Evolutionary conservation across 2,329 filamentous ascomycete species (phyloP), one percentile per base, ranked within the genome.

Genomic region (Rhinocladiella mackenziei): DNA sequence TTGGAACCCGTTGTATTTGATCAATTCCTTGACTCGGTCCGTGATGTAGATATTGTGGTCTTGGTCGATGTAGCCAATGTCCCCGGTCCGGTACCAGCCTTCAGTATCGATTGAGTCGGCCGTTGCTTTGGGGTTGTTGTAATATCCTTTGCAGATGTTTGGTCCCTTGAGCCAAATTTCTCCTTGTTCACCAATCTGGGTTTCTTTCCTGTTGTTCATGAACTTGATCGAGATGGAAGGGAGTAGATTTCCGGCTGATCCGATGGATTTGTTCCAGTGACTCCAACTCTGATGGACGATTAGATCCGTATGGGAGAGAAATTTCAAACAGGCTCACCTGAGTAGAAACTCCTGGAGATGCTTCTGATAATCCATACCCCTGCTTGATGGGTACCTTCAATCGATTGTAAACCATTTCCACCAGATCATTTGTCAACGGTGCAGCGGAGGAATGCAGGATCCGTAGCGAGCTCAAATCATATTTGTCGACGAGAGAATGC

Each of bases 401-500:
- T 6, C 88, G 78, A 13, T 76, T 65, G 71, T 86, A 85, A 2
- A 91, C 77, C 9, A 80, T 77, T 41, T 87, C 78, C 1, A 91
- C 84, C 2, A 96, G 75, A 50, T 95, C 88, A 22, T 73, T 71
- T 0, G 87, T 89, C 25, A 95, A 69, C 0, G 89, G 89, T 1
- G 89, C 89, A 0, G 89, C 89, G 14, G 86, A 89, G 0, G 80
- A 89, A 65, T 88, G 91, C 73, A 94, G 72, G 78, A 89, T 89
- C 31, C 85, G 82, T 13, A 96, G 60, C 3, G 77, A 81, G n/a
- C 78, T 81, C 31, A 96, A 72, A 62, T 96, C 80, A 66, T 94
- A 95, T 51, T 87, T 84, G 42, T 77, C 75, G 5, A 94, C 81
- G 2, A 80, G 59, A 0, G 88, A 87, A 57, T 86, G 78, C 63